A percentile compares a stretch with the other conserved stretches of the same genome.
phyloP scores from a whole-genome alignment of 2,329 filamentous ascomycete genomes.

The Fusarium udum region DNA sequence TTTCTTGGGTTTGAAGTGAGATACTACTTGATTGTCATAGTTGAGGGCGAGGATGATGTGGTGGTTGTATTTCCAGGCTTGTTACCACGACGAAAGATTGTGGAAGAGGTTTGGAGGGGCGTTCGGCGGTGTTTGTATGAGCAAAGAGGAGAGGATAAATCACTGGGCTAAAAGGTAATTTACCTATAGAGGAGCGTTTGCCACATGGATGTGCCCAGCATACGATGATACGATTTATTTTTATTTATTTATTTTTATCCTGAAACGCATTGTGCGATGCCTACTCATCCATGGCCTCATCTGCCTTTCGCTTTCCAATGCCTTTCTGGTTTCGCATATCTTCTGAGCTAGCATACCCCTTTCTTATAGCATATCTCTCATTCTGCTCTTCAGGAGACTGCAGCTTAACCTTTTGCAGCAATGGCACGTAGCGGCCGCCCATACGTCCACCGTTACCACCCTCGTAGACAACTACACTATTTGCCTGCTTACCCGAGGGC shows the following conservation, averaged over 20 bases:
- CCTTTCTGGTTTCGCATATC: slow-evolving; percentile 55
- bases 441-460: slow-evolving; percentile 63
- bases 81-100: slow-evolving; percentile 75
- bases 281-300: slow-evolving; percentile 39
- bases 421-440: slow-evolving; percentile 63
- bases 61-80: slow-evolving; percentile 94
- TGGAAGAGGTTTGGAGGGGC: slow-evolving; percentile 92
- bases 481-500: slow-evolving; percentile 30
- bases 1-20: slow-evolving; percentile 91
- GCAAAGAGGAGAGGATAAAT: slow-evolving; percentile 47
- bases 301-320: slow-evolving; percentile 46
- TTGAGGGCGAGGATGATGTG: slow-evolving; percentile 86
- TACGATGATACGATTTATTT: neutral
- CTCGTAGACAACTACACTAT: slow-evolving; percentile 57
- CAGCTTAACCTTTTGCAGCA: slow-evolving; percentile 61
- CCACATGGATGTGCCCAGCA: neutral
- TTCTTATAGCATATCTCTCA: slow-evolving; percentile 68
- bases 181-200: slow-evolving; percentile 11
- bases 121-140: slow-evolving; percentile 83
- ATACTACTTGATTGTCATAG: slow-evolving; percentile 89
- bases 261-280: slow-evolving; percentile 3
- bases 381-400: slow-evolving; percentile 65
- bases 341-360: slow-evolving; percentile 64
- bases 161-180: slow-evolving; percentile 18
- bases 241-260: slow-evolving; percentile 9